Percentiles rank a stretch among this genome's conserved stretches.
Evolutionary conservation across 371 early-diverging fungal genomes (phyloP).

Genomic region (Coemansia sp.): DNA sequence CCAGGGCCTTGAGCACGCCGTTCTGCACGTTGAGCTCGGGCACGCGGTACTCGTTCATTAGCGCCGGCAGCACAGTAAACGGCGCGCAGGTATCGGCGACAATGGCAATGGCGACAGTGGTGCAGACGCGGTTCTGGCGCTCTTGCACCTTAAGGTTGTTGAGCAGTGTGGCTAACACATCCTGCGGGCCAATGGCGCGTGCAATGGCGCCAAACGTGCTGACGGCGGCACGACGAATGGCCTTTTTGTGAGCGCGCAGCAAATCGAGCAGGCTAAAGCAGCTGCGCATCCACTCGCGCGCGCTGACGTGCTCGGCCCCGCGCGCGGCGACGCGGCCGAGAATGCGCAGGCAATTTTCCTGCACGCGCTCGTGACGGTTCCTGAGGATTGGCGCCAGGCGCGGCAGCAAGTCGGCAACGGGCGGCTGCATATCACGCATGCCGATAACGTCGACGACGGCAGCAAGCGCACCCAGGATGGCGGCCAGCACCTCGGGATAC

Average conservation of each 20-base stretch:
- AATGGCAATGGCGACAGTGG: conserved; percentile 96
- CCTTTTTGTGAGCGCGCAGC: conserved; percentile 94
- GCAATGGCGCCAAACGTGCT: conserved; percentile 98
- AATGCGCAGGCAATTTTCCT: conserved; percentile 90
- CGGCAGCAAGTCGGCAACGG: conserved; percentile 95
- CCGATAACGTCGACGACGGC: conserved; percentile 96
- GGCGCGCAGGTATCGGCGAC: conserved; percentile 96
- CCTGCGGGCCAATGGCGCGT: conserved; percentile 99
- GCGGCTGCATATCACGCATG: conserved; percentile 96
- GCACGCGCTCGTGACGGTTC: conserved; percentile 97
- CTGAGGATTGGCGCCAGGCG: conserved; percentile 95
- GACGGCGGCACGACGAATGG: conserved; percentile 93
- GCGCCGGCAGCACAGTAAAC: conserved; percentile 95
- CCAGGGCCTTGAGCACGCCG: conserved; percentile 93
- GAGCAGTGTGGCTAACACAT: conserved; percentile 94
- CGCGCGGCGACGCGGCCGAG: conserved; percentile 98
- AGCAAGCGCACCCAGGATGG: conserved; percentile 88
- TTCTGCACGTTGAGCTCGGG: conserved; percentile 98
- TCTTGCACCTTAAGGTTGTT: conserved; percentile 98
- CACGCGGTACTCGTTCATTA: conserved; percentile 98
- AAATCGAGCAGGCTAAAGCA: conserved; percentile 96
- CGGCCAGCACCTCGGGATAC: conserved; percentile 96
- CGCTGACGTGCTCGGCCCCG: conserved; percentile 96
- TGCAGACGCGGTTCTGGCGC: conserved; percentile 97
- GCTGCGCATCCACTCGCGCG: conserved; percentile 99